These are phyloP conservation scores for Tephrocybe sp. DNA, from an alignment of 768 basidiomycete genomes.

Conservation along the genomic window DNA sequence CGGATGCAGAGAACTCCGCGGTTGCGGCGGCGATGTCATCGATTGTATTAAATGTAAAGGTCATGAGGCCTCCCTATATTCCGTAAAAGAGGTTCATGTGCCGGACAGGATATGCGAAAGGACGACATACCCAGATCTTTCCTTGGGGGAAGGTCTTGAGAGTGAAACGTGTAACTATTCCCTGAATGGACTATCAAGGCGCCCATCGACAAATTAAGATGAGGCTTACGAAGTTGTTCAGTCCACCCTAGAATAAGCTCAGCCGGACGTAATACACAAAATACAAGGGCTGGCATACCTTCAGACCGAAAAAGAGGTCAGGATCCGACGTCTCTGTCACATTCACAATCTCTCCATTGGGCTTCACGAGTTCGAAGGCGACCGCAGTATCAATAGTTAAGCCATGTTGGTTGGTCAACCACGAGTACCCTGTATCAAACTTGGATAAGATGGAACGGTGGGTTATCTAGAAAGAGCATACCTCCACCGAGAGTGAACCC, in stretches of 20 bases:
- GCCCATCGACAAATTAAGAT: not conserved
- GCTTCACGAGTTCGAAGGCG: constrained; percentile 55
- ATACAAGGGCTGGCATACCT: constrained; percentile 20
- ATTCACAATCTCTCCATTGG: constrained; percentile 41
- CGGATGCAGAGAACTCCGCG: constrained; percentile 14
- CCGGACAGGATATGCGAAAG: no score
- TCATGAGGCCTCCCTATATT: no score
- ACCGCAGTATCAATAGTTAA: constrained; percentile 52
- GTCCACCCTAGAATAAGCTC: constrained; percentile 43
- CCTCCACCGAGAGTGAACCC: constrained; percentile 60
- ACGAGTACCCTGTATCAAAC: constrained; percentile 49
- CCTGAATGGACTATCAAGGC: constrained; percentile 25
- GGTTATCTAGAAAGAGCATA: constrained; percentile 37
- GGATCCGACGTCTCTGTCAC: constrained; percentile 32
- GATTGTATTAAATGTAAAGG: no score
- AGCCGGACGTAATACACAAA: not conserved
- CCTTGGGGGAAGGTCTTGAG: constrained; percentile 51
- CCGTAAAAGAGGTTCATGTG: no score
- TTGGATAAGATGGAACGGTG: constrained; percentile 25
- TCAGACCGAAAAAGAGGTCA: constrained; percentile 40
- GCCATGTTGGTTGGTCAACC: constrained; percentile 58
- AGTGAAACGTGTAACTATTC: constrained; percentile 58
- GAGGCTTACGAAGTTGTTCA: constrained; percentile 51
- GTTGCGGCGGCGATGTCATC: no score
- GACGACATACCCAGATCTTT: constrained; percentile 52